Evolutionary conservation across 2,329 filamentous ascomycete species (phyloP), one percentile per base, ranked within the genome.

Genomic region (Fusarium brachygibbosum): DNA sequence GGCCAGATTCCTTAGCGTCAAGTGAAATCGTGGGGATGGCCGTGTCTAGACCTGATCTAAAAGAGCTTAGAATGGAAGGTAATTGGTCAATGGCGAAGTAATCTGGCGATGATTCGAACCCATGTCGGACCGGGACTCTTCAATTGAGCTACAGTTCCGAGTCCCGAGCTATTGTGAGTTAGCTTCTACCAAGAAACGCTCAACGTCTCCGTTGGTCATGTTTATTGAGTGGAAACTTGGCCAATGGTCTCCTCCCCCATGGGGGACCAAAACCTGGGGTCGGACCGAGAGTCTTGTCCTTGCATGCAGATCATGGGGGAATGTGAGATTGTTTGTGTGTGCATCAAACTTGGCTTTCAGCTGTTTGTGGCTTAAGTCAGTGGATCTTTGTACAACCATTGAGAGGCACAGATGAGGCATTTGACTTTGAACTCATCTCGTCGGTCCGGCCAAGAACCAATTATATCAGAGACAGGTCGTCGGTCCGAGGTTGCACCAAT

Each of bases 391-490:
- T 13, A 6, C 10, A 19, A 7, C 53, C 62, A 53, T 37, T 50
- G 7, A 21, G 28, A 34, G 8, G 3, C 28, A 17, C 9, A 3
- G 16, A 21, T 9, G 40, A 17, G 29, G 41, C 4, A 29, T 38
- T 59, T 29, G 54, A 32, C 53, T 54, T 21, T 32, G 6, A 4
- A 14, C 0, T 14, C 3, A 14, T 32, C 23, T 48, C 34, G 54
- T 66, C 71, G 71, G 71, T 32, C 71, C 71, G 71, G 63, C 3
- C 1, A 53, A n/a, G 4, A 6, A 3, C 71, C 67, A 74, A 70
- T 69, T 3, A 21, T 42, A 12, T 17, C 1, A 21, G 1, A 0
- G 2, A 3, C 2, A 6, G 0, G 0, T 8, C 21, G 41, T 70
- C 71, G 71, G 71, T 56, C 71, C 71, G 71, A 74, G 49, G 0